Evolutionary conservation across 2,329 filamentous ascomycete genomes (phyloP), one percentile per base, ranked within the genome.

Genomic region (Pseudocercospora fijiensis): DNA sequence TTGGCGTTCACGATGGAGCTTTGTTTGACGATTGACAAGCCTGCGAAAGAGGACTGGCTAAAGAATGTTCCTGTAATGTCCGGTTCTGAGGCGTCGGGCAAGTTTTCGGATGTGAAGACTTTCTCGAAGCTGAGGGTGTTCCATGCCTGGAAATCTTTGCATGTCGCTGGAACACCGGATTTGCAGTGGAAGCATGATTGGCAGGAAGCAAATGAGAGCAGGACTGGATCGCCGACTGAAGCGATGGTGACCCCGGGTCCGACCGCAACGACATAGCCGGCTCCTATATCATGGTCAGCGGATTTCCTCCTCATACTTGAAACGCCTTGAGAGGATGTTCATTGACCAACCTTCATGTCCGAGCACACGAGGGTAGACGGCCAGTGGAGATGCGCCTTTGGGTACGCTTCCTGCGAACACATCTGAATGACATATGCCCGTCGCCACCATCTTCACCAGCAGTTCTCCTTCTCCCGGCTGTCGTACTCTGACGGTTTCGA

Each of bases 111-210:
- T 16, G 51, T 30, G 51, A 55, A 55, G 13, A 30, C 27, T 27
- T 24, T 20, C 9, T 55, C 51, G 51, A 26, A 30, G 24, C 24
- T 27, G 20, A 27, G 20, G 5, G 51, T 55, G 16, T 55, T 55
- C 20, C n/a, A 30, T 8, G n/a, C 24, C 24, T 18, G 27, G 10
- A 55, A 55, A 8, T 30, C 27, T 18, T 24, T 24, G 24, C 51
- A 55, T 3, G 18, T 27, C 16, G 51, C 51, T n/a, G 51, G 24
- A 30, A 55, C n/a, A 2, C 51, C 51, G 9, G 20, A 20, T 18
- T 55, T 55, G 51, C 51, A 55, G n/a, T 55, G 51, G 51, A 24
- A 30, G n/a, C 51, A 55, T 13, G 51, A 26, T n/a, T 55, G 24
- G 51, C 51, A 55, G 20, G 27, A 55, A 10, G 20, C 24, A 27